Evolutionary conservation across 352 stramenopile genomes (phyloP).

Genomic region (Phytophthora meadii): DNA sequence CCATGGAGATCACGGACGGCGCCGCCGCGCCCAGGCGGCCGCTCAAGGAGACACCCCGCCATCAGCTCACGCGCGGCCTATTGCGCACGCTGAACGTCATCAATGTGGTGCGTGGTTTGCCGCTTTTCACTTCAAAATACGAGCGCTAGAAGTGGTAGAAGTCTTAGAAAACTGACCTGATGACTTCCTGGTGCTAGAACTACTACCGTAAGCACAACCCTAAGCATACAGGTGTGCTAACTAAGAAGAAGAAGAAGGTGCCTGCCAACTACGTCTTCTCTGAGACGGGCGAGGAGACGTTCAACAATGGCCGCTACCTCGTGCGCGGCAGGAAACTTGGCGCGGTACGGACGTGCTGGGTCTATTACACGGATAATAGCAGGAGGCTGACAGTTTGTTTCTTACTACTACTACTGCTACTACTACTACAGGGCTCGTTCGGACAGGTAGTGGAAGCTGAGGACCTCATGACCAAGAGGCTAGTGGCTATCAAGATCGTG

Average conservation of each 20-base stretch:
- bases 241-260: slow-evolving; percentile 70
- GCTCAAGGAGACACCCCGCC: slow-evolving; percentile 47
- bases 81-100: slow-evolving; percentile 98
- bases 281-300: slow-evolving; percentile 65
- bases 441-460: slow-evolving; percentile 83
- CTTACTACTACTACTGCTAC: not conserved
- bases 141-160: not conserved
- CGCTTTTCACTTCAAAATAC: not conserved
- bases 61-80: slow-evolving; percentile 92
- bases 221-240: slow-evolving; percentile 46
- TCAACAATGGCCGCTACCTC: slow-evolving; percentile 80
- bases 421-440: slow-evolving; percentile 71
- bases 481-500: slow-evolving; percentile 99
- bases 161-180: not conserved
- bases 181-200: slow-evolving; percentile 52
- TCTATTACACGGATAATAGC: not conserved
- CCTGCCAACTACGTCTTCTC: slow-evolving; percentile 69
- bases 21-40: slow-evolving; percentile 28
- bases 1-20: slow-evolving; percentile 34
- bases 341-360: slow-evolving; percentile 47
- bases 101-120: slow-evolving; percentile 78
- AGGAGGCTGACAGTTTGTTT: slow-evolving; percentile 25
- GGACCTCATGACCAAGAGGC: slow-evolving; percentile 72
- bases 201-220: slow-evolving; percentile 85
- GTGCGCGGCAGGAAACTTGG: slow-evolving; percentile 74